phyloP scores from a whole-genome alignment of 768 basidiomycete genomes.

The Boletales sp. region DNA sequence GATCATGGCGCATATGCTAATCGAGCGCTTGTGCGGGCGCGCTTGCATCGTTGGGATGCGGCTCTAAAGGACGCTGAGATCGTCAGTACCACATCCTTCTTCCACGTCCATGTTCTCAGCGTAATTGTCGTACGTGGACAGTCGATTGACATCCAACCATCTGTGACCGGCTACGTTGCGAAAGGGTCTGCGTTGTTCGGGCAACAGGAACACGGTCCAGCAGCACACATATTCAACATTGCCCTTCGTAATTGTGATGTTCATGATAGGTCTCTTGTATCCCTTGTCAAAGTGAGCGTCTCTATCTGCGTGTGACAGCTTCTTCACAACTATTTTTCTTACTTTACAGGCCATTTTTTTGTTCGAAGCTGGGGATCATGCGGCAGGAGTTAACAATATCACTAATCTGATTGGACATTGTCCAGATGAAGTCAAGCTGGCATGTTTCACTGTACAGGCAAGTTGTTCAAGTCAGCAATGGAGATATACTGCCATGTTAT shows the following conservation, averaged over 20 bases:
- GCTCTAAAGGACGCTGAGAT: conserved; percentile 10
- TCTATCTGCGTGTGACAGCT: too few species aligned
- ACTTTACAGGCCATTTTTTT: not conserved
- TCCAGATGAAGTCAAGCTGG: not conserved
- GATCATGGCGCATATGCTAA: conserved; percentile 3
- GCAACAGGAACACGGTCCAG: conserved; percentile 1
- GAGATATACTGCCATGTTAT: not conserved
- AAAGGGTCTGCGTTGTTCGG: conserved; percentile 9
- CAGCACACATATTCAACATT: not conserved
- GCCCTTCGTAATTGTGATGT: conserved; percentile 7
- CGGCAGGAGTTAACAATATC: conserved; percentile 5
- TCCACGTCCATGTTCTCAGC: not conserved
- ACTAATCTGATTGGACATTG: conserved; percentile 3
- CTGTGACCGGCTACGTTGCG: conserved; percentile 4
- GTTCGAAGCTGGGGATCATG: conserved; percentile 9
- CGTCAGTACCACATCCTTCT: not conserved
- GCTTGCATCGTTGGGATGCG: conserved; percentile 2
- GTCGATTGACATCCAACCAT: conserved; percentile 10
- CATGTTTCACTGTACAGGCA: conserved; percentile 7
- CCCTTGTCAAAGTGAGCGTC: conserved; percentile 2
- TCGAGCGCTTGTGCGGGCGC: conserved; percentile 6
- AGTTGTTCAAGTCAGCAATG: not conserved
- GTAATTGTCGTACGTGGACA: not conserved
- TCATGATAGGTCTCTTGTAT: not conserved
- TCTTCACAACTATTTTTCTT: not conserved